Percentiles rank a stretch among this genome's conserved stretches.
Conservation (phyloP, 176 grass and related monocot genomes). For the Pontederia paniculata region DNA sequence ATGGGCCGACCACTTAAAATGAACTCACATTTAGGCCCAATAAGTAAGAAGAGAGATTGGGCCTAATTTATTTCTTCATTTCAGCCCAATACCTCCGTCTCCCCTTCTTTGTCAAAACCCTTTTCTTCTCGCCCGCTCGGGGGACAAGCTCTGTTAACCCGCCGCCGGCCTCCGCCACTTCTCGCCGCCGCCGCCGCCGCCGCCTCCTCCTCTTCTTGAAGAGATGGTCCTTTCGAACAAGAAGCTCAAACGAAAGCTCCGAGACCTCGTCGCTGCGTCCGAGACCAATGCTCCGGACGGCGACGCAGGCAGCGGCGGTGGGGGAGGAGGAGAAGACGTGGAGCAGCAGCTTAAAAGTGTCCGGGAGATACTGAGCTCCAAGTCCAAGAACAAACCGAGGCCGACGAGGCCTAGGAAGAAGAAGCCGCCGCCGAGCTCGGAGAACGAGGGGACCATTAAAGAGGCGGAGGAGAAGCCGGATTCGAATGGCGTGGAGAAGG, state of each 20-base stretch:
- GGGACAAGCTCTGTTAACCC: constrained; percentile 10
- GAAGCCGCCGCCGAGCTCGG: constrained; percentile 14
- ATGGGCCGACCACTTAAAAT: no score
- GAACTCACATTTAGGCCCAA: no score
- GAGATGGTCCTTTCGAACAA: constrained; percentile 76
- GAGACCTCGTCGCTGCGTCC: constrained; percentile 22
- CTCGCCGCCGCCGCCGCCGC: background rate
- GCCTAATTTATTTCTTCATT: no score
- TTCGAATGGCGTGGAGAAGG: constrained; percentile 27
- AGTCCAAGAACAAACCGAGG: constrained; percentile 22
- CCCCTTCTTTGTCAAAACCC: background rate
- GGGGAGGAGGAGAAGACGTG: constrained; percentile 8
- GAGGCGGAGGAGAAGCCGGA: constrained; percentile 12
- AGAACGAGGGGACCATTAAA: background rate
- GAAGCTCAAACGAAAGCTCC: constrained; percentile 72
- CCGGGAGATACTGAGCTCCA: constrained; percentile 47
- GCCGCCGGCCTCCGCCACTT: background rate
- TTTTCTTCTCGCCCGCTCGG: background rate
- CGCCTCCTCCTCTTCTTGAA: background rate
- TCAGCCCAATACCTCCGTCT: background rate
- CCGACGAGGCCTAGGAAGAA: constrained; percentile 24
- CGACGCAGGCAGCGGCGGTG: background rate
- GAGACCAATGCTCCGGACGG: background rate
- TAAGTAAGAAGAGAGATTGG: no score
- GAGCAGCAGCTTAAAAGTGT: constrained; percentile 10